Percentiles rank a stretch among this genome's conserved stretches.
Evolutionary conservation across 768 basidiomycete genomes (phyloP).

Genomic region (Pulveroboletus ravenelii): DNA sequence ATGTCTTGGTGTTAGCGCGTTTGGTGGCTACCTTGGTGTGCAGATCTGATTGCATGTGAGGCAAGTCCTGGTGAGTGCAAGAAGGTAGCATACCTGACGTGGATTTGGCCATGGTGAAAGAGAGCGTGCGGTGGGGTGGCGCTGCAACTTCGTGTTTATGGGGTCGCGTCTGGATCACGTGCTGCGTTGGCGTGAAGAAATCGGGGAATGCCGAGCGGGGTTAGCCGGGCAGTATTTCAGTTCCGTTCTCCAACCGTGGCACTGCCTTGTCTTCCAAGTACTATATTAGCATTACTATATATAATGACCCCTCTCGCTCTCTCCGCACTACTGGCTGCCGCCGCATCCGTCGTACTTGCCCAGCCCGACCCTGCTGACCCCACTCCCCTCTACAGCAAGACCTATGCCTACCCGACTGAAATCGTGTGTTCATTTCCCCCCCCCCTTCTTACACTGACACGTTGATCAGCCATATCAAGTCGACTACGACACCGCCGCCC

Average conservation of each 20-base stretch:
- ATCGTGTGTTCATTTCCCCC: constrained; percentile 33
- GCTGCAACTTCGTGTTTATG: constrained; percentile 13
- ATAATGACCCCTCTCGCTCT: constrained; percentile 39
- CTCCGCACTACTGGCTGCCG: constrained; percentile 33
- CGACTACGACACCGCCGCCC: constrained; percentile 34
- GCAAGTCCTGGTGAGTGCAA: background rate
- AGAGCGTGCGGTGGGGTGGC: constrained; percentile 2
- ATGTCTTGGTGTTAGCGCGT: constrained; percentile 43
- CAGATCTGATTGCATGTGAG: constrained; percentile 36
- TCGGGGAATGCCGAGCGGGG: constrained; percentile 3
- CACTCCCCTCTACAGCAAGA: constrained; percentile 44
- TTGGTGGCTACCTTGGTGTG: constrained; percentile 56
- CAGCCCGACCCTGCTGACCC: constrained; percentile 39
- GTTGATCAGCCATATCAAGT: constrained; percentile 46
- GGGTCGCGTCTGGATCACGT: constrained; percentile 30
- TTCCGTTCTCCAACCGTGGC: background rate
- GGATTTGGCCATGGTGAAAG: constrained; percentile 46
- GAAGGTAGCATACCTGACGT: constrained; percentile 38
- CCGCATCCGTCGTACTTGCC: constrained; percentile 30
- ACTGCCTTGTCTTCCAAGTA: too few species aligned
- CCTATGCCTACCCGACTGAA: constrained; percentile 39
- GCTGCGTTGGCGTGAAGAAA: background rate
- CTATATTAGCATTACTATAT: background rate
- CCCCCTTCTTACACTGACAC: background rate
- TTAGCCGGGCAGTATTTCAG: constrained; percentile 15